Evolutionary conservation across 2,329 filamentous ascomycete genomes (phyloP).

Genomic region (Nectriaceae sp.): DNA sequence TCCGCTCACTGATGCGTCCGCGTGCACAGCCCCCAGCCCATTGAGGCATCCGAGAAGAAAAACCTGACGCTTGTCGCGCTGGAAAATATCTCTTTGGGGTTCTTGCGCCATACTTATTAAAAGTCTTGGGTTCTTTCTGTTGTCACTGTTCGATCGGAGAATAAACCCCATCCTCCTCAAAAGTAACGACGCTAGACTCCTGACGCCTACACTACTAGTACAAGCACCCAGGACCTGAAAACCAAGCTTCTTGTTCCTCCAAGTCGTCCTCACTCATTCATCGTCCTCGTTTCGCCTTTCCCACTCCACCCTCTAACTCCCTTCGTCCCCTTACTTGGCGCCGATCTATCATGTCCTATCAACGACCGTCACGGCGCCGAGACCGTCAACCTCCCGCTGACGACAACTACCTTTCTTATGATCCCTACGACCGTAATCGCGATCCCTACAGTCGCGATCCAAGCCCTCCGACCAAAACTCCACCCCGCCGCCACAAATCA

Average conservation of each 20-base stretch:
- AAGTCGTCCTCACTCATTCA: background rate
- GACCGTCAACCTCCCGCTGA: constrained; percentile 24
- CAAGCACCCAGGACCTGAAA: no score
- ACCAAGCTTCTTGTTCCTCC: background rate
- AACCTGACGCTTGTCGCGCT: constrained; percentile 1
- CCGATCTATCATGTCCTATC: constrained; percentile 25
- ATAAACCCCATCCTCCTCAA: no score
- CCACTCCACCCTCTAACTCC: background rate
- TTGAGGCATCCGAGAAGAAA: no score
- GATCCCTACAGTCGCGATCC: constrained; percentile 17
- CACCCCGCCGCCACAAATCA: constrained; percentile 26
- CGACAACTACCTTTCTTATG: constrained; percentile 25
- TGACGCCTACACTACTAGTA: no score
- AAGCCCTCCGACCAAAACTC: background rate
- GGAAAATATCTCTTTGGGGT: background rate
- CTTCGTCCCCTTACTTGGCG: background rate
- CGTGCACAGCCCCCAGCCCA: constrained; percentile 15
- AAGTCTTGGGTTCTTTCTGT: background rate
- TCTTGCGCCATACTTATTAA: background rate
- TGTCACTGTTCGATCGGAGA: no score
- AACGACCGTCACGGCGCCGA: constrained; percentile 25
- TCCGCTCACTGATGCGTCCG: constrained; percentile 13
- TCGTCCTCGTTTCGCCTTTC: background rate
- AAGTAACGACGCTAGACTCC: no score
- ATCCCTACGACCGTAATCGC: constrained; percentile 9